Conservation (phyloP, 345 rosid genomes). For the Draba incana region DNA sequence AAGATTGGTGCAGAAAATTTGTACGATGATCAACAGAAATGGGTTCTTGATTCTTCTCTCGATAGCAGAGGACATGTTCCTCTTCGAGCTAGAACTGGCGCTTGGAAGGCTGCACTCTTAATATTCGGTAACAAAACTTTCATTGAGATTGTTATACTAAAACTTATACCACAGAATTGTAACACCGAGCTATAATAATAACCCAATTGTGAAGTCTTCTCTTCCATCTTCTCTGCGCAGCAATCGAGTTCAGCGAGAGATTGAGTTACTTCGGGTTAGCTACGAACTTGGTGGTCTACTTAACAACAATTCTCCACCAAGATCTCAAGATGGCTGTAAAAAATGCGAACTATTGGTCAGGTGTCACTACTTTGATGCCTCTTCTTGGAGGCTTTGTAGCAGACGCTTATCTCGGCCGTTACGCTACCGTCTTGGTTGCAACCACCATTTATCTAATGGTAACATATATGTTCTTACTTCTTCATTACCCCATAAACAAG, state of each 20-base stretch:
- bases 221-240: conserved; percentile 45
- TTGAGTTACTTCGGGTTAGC: conserved; percentile 87
- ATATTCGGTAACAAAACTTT: conserved; percentile 53
- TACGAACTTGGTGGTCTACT: conserved; percentile 79
- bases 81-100: conserved; percentile 70
- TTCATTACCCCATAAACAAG: neutral
- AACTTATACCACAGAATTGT: neutral
- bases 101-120: conserved; percentile 74
- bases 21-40: conserved; percentile 49
- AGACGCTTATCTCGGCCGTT: conserved; percentile 85
- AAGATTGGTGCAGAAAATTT: conserved; percentile 25
- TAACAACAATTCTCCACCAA: conserved; percentile 77
- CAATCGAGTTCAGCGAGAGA: conserved; percentile 93
- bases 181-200: conserved; percentile 13
- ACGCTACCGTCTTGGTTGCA: conserved; percentile 60
- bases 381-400: conserved; percentile 96
- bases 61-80: conserved; percentile 60
- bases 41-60: conserved; percentile 70
- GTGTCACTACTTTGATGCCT: conserved; percentile 93
- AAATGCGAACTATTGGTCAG: conserved; percentile 87
- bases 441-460: conserved; percentile 69
- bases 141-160: neutral
- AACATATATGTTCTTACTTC: conserved; percentile 11
- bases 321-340: conserved; percentile 80
- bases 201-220: conserved; percentile 10